These are phyloP conservation scores for Aleurites moluccanus DNA, from an alignment of 441 rosid genomes.

Conservation along the genomic window DNA sequence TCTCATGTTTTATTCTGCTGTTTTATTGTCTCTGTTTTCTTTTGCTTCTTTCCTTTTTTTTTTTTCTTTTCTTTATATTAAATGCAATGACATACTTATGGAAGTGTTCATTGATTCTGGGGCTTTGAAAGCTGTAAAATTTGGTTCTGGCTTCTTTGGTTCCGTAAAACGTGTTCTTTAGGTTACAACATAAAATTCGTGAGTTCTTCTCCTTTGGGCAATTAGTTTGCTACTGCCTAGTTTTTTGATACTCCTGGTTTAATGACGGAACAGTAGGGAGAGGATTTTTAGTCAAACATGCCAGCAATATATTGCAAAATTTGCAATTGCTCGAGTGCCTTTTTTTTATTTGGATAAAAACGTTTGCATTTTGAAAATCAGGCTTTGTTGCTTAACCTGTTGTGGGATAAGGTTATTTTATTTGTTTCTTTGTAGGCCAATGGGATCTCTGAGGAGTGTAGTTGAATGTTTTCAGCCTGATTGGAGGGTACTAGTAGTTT, in stretches of 20 bases:
- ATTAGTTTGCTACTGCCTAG: no score
- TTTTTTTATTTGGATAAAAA: not conserved
- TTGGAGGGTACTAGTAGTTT: not conserved
- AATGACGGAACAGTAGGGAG: not conserved
- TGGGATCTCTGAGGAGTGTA: not conserved
- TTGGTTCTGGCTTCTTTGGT: not conserved
- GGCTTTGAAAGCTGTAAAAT: not conserved
- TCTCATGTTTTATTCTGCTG: not conserved
- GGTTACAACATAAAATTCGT: not conserved
- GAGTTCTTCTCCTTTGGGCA: not conserved
- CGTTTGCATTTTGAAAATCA: not conserved
- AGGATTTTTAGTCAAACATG: not conserved
- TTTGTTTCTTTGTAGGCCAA: not conserved
- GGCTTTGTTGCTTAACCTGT: not conserved
- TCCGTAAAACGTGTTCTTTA: not conserved
- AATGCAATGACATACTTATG: not conserved
- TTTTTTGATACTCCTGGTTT: not conserved
- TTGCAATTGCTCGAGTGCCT: not conserved
- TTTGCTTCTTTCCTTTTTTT: not conserved
- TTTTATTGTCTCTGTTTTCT: not conserved
- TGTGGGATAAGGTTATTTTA: not conserved
- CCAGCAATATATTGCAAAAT: not conserved
- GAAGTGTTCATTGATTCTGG: not conserved
- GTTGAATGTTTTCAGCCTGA: slow-evolving; percentile 3
- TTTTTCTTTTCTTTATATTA: not conserved